Percentiles rank a stretch among this genome's conserved stretches.
Evolutionary conservation across 768 basidiomycete species (phyloP).

Genomic region (Suillus bovinus): DNA sequence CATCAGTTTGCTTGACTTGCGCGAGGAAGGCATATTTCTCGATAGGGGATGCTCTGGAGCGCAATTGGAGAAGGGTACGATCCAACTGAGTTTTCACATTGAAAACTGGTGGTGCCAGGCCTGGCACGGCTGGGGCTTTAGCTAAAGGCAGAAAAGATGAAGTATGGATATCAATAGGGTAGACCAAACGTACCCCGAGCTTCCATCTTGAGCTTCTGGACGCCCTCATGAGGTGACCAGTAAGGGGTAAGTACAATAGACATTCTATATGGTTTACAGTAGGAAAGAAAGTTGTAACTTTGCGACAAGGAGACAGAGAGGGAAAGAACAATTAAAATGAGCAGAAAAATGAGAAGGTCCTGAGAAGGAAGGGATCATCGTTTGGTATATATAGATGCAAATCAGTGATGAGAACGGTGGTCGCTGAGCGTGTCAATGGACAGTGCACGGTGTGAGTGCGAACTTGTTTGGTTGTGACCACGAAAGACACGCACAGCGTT

Average conservation of each 20-base stretch:
- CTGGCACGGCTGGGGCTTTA: constrained; percentile 45
- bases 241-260: constrained; percentile 70
- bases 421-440: constrained; percentile 2
- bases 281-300: background rate
- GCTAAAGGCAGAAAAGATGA: constrained; percentile 30
- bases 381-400: background rate
- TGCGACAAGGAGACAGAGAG: background rate
- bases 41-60: constrained; percentile 69
- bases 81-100: constrained; percentile 50
- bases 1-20: constrained; percentile 71
- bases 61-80: constrained; percentile 69
- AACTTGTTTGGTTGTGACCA: background rate
- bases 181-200: constrained; percentile 44
- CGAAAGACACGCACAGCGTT: background rate
- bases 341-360: background rate
- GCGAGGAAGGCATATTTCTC: constrained; percentile 88
- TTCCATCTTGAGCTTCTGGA: constrained; percentile 67
- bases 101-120: constrained; percentile 61
- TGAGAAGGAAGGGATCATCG: background rate
- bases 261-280: constrained; percentile 35
- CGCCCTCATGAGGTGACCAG: constrained; percentile 57
- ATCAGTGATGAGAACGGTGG: background rate
- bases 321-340: background rate
- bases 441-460: background rate
- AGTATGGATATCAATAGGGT: background rate